Conservation (phyloP, 164 flowering plant species). For the Stephania japonica region DNA sequence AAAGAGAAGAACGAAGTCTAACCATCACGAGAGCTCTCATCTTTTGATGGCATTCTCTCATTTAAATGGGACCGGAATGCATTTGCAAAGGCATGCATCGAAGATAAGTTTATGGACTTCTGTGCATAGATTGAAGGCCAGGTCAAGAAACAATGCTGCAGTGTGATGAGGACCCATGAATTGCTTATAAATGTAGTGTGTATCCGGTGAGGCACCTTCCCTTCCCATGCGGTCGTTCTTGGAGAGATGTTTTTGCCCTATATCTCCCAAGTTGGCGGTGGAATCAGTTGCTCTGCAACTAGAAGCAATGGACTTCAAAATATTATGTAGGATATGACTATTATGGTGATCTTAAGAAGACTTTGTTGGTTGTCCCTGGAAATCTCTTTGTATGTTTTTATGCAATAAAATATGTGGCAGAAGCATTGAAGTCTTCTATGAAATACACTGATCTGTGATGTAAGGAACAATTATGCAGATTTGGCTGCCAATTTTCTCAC, state of each 20-base stretch:
- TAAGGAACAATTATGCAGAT: no score
- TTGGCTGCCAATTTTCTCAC: no score
- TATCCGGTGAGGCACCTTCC: background rate
- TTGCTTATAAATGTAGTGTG: background rate
- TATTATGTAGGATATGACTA: background rate
- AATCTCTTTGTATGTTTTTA: no score
- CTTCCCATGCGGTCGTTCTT: background rate
- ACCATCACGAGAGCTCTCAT: background rate
- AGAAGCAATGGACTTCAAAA: background rate
- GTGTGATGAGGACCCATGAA: background rate
- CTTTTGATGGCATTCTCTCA: background rate
- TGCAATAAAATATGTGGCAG: no score
- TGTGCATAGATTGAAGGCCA: background rate
- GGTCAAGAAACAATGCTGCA: background rate
- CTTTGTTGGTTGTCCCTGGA: no score
- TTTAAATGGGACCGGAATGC: background rate
- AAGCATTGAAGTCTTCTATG: no score
- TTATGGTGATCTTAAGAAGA: background rate
- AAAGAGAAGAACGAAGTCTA: constrained; percentile 8
- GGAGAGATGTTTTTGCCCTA: background rate
- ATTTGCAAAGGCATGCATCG: background rate
- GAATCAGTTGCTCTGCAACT: background rate
- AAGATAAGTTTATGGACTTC: background rate
- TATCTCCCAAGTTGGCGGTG: background rate
- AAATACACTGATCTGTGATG: no score